phyloP scores from a whole-genome alignment of 495 filamentous ascomycete species.

The Penicillium antarcticum region DNA sequence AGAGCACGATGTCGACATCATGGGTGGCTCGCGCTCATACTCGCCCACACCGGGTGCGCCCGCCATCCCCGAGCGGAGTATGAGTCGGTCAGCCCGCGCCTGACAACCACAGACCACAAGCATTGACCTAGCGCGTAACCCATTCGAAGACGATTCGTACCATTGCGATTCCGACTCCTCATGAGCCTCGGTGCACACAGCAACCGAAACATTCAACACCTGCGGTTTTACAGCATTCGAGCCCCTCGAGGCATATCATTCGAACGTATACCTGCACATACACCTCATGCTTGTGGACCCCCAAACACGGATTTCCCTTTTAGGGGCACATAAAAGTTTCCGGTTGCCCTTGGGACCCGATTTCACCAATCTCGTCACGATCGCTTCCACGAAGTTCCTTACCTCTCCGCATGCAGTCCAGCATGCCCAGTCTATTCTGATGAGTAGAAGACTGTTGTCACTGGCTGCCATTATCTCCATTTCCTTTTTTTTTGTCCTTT shows the following conservation, averaged over 20 bases:
- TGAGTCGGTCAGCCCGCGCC: constrained; percentile 43
- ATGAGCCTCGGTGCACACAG: constrained; percentile 11
- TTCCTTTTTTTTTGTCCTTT: constrained; percentile 9
- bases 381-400: constrained; percentile 15
- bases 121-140: constrained; percentile 15
- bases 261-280: neutral
- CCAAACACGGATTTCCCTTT: neutral
- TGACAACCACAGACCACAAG: constrained; percentile 27
- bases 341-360: constrained; percentile 7
- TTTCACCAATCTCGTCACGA: constrained; percentile 21
- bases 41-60: constrained; percentile 38
- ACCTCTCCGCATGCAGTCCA: constrained; percentile 21
- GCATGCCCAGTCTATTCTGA: neutral
- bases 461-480: constrained; percentile 10
- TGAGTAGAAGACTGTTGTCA: neutral
- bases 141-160: constrained; percentile 14
- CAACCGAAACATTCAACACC: neutral
- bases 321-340: neutral
- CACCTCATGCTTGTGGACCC: constrained; percentile 6
- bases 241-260: neutral
- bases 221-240: neutral
- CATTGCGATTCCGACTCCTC: constrained; percentile 21
- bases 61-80: constrained; percentile 33
- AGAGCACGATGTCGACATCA: constrained; percentile 54
- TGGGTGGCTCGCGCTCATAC: constrained; percentile 38